Evolutionary conservation across 2,329 filamentous ascomycete genomes (phyloP).

Genomic region (Macrophomina tecta): DNA sequence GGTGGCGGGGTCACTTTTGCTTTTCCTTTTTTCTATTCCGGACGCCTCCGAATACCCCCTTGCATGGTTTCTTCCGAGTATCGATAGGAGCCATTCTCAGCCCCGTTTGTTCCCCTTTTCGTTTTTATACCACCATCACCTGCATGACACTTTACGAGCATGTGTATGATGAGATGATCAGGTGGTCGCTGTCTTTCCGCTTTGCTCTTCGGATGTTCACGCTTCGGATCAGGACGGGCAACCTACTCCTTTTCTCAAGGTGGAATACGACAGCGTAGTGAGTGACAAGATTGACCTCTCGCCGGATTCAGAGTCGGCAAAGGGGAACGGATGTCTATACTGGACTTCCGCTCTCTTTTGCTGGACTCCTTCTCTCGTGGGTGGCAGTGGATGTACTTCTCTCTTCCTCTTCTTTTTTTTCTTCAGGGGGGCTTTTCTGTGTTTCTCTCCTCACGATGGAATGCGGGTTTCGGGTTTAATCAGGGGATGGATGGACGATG

Average conservation of each 20-base stretch:
- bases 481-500: constrained; percentile 3
- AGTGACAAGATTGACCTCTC: neutral
- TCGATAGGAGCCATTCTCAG: constrained; percentile 26
- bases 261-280: neutral
- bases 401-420: neutral
- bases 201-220: neutral
- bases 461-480: constrained; percentile 19
- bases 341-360: neutral
- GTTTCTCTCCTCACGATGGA: constrained; percentile 16
- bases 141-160: constrained; percentile 19
- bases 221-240: neutral
- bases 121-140: neutral
- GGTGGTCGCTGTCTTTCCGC: constrained; percentile 8
- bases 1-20: constrained; percentile 8
- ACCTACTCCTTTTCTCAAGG: neutral
- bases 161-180: constrained; percentile 25
- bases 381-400: constrained; percentile 17
- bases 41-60: constrained; percentile 25
- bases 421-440: constrained; percentile 8
- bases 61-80: constrained; percentile 23
- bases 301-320: neutral
- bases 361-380: neutral
- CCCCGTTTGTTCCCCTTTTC: constrained; percentile 21
- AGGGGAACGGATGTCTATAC: neutral
- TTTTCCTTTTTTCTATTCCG: constrained; percentile 17